Evolutionary conservation across 1,139 yeast species (phyloP), one percentile per base, ranked within the genome.

Genomic region (Diutina mesorugosa): DNA sequence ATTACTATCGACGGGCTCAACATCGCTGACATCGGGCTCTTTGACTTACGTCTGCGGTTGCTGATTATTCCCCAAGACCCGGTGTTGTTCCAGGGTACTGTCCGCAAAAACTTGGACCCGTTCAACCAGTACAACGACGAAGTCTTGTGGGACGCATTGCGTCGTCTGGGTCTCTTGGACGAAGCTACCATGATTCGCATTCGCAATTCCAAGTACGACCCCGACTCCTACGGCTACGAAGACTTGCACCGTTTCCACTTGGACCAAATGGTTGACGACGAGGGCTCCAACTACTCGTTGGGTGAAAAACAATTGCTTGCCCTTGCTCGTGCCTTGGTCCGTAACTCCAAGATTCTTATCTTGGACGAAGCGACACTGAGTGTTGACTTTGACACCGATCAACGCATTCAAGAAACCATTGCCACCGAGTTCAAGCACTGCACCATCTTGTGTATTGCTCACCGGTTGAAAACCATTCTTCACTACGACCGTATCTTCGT

Each of bases 281-380:
- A 85, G 45, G 95, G 95, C 47, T 61, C 77, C 21, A 87, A 87
- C 66, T 85, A 84, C 66, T 85, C 91, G 4, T 73, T 86, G 38
- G 95, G 95, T 54, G 93, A 87, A 67, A 78, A 88, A 57, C 95
- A 87, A 67, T 69, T 87, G 61, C 70, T 87, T 57, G 86, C 93
- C 1, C 76, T 87, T 61, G 89, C 93, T 0, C 77, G 95, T 62
- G 91, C 95, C 0, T 72, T 87, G 60, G 89, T 86, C 14, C 78
- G 89, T 60, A 77, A 80, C 56, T 75, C 89, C 6, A 81, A 78
- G 65, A 81, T 87, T 58, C 72, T 87, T 61, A 83, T 87, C 59
- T 69, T 87, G 59, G 95, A 87, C 66, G 95, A 87, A 67, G 95
- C 95, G 16, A 87, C 95, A 0, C 86, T 95, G 0, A 82, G 87